Base-by-base conservation (phyloP, 805 yeast genomes). In the Yarrowia keelungensis region DNA sequence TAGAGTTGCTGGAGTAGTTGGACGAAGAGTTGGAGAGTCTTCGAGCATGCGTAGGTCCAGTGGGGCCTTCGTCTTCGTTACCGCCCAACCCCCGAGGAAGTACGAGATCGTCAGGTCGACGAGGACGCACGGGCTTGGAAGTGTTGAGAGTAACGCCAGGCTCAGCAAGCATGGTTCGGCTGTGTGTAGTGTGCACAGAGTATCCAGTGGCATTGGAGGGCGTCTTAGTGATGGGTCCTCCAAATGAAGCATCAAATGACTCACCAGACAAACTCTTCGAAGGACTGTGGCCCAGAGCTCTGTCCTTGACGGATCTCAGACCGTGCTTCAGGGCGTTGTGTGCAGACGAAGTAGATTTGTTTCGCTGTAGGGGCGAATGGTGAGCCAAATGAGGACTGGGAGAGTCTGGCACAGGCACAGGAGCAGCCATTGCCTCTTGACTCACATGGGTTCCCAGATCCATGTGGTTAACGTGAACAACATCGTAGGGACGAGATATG, bases 101-200 rank as follows among this genome's bases (percentile, higher is more conserved):
- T 5, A 22, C 47, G 1, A 62, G 26, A 11, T 62, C 67, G 15
- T 38, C 47, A 5, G 67, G 56, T 4, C 67, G 67, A 1, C 39
- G 36, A 62, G 67, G 67, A 2, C 67, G 67, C 36, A 47, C n/a
- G 8, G 67, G 67, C 56, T 47, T 62, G n/a, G 56, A 62, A 11
- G 67, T 38, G 46, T 59, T 59, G 11, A 43, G 42, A 8, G 51
- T 59, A 8, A 45, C 42, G 2, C 65, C 65, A 16, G 51, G 42
- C 42, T 59, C 64, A 3, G 64, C 32, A 2, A 58, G n/a, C 49
- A 58, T 58, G 10, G 50, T 12, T 7, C 64, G 65, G 19, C 65
- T 59, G 36, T 43, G 65, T 8, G 51, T 35, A 10, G 65, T 43
- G 51, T 59, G 26, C 35, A 45, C 47, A 39, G 65, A 59, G 62